These are phyloP conservation scores for Cnidoscolus chayamansa DNA, from an alignment of 441 rosid species.

Conservation along the genomic window DNA sequence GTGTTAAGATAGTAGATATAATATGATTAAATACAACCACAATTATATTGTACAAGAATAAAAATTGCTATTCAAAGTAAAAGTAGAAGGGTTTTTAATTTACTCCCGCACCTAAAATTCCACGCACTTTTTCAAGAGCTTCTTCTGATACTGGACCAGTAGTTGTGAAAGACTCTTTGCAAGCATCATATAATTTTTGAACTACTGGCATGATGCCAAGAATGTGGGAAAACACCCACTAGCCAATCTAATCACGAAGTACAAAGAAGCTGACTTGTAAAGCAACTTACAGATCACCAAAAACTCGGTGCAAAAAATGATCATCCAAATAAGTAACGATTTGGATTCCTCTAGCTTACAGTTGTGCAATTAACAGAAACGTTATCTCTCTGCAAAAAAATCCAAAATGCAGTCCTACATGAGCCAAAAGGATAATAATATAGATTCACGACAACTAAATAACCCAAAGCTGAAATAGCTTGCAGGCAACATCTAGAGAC, in stretches of 20 bases:
- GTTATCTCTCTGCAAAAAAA: conserved; percentile 25
- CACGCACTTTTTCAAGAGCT: conserved; percentile 40
- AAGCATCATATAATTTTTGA: conserved; percentile 44
- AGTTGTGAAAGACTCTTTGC: conserved; percentile 45
- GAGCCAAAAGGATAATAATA: conserved; percentile 22
- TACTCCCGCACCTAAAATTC: conserved; percentile 36
- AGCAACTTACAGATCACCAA: conserved; percentile 14
- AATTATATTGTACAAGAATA: not conserved
- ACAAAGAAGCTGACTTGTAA: conserved; percentile 8
- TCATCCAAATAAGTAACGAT: conserved; percentile 12
- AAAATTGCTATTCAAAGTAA: not conserved
- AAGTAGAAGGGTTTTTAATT: not conserved
- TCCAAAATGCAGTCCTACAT: conserved; percentile 21
- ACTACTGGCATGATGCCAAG: conserved; percentile 35
- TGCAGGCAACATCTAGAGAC: conserved; percentile 15
- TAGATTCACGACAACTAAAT: conserved; percentile 11
- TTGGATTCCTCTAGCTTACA: conserved; percentile 18
- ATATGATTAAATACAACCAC: not conserved
- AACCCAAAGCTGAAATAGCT: conserved; percentile 15
- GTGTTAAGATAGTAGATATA: conserved; percentile 9
- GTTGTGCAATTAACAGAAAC: conserved; percentile 16
- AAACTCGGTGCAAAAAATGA: not conserved
- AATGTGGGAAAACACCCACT: conserved; percentile 9
- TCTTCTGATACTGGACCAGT: conserved; percentile 48
- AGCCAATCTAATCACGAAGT: conserved; percentile 10